These are phyloP conservation scores for Tremellales sp. DNA, from an alignment of 1,284 basidiomycete species.

Conservation along the genomic window DNA sequence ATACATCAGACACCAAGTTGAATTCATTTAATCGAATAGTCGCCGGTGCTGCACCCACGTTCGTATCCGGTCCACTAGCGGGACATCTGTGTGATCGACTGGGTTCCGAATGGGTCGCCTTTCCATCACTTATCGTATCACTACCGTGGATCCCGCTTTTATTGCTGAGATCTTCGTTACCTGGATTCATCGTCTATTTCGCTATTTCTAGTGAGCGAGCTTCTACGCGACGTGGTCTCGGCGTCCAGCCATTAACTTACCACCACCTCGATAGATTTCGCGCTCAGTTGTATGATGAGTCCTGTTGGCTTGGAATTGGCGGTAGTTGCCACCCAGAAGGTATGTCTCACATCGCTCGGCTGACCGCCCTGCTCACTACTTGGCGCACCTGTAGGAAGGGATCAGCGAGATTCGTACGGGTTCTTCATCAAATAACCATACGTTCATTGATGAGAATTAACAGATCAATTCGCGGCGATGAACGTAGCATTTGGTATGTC, in stretches of 20 bases:
- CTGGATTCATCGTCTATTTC: conserved; percentile 57
- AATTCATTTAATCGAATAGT: conserved; percentile 34
- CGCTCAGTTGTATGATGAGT: conserved; percentile 18
- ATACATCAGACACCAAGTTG: no score
- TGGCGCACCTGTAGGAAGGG: conserved; percentile 19
- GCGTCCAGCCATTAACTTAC: no score
- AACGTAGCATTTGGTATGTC: conserved; percentile 40
- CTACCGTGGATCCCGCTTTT: conserved; percentile 66
- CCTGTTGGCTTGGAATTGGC: conserved; percentile 30
- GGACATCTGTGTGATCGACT: conserved; percentile 61
- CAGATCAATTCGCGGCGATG: conserved; percentile 40
- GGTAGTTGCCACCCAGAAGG: conserved; percentile 20
- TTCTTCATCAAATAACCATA: not conserved
- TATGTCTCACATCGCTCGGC: conserved; percentile 6
- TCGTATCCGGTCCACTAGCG: conserved; percentile 58
- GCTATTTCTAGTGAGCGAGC: conserved; percentile 15
- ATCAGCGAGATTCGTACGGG: conserved; percentile 37
- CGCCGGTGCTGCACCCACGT: conserved; percentile 62
- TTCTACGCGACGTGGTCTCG: no score
- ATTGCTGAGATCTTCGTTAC: conserved; percentile 55
- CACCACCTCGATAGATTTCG: conserved; percentile 14
- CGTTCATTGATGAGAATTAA: not conserved
- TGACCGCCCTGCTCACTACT: no score
- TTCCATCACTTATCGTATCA: conserved; percentile 54
- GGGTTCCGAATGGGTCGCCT: conserved; percentile 60